Evolutionary conservation across 2,329 filamentous ascomycete species (phyloP).

Genomic region (Tolypocladium sp.): DNA sequence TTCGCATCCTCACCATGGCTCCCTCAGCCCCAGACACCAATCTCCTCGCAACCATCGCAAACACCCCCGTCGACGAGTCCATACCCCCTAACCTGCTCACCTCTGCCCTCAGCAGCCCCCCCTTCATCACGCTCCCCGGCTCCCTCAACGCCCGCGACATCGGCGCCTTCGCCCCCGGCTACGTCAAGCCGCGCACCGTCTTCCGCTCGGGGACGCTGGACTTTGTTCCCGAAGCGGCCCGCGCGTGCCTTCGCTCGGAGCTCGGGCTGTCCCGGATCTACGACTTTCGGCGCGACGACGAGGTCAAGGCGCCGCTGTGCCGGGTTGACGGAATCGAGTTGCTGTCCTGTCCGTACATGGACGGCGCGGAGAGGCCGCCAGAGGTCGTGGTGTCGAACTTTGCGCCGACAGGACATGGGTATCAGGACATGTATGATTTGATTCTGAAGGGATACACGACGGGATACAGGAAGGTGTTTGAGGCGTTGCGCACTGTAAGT

Average conservation of each 20-base stretch:
- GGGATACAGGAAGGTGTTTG: background rate
- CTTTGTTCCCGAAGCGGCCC: background rate
- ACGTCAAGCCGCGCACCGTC: background rate
- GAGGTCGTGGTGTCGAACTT: background rate
- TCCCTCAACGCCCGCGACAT: background rate
- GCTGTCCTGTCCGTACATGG: background rate
- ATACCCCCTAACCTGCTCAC: no score
- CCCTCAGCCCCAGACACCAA: no score
- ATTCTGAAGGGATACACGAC: background rate
- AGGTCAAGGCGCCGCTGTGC: background rate
- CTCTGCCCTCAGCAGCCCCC: no score
- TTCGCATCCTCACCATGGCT: no score
- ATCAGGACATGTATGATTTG: background rate
- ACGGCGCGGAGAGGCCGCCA: background rate
- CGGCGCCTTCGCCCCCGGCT: background rate
- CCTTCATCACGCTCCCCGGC: no score
- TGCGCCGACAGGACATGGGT: background rate
- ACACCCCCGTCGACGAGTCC: no score
- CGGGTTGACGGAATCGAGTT: background rate
- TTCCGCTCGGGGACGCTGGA: background rate
- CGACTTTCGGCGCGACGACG: background rate
- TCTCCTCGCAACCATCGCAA: no score
- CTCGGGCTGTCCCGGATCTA: background rate
- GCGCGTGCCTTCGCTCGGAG: background rate
- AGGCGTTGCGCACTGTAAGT: background rate